Base-by-base conservation (phyloP, 2,329 filamentous ascomycete genomes). In the Acephala macrosclerotiorum region DNA sequence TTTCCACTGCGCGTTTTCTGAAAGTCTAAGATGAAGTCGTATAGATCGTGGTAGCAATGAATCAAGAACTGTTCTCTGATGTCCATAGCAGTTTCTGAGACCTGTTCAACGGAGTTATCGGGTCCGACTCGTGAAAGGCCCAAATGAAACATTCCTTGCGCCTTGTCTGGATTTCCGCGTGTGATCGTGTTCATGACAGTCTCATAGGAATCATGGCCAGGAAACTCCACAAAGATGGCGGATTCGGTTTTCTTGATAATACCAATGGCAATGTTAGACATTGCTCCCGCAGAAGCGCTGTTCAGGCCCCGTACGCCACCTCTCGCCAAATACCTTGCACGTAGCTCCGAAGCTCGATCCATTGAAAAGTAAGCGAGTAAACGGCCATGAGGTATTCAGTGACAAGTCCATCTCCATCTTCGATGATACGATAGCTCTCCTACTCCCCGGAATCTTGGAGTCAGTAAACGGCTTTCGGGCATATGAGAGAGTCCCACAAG, bases 11-110 rank as follows among this genome's bases (percentile, higher is more conserved):
- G 75, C 8, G 75, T 82, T 59, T 78, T 76, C 63, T 81, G 79
- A 55, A 80, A 85, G 67, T 85, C 83, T 1, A 60, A 68, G 8
- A 83, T 67, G 56, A 85, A 85, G 29, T 81, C 80, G 9, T 80
- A 25, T 0, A 85, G 74, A 56, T 81, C 77, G 3, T 71, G 67
- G 69, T 83, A 84, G 0, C 79, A 65, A 58, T 84, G 64, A 12
- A 81, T 71, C 45, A 83, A 68, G 47, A 83, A 77, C 29, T 81
- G 75, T 65, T 86, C 82, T 58, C 78, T 79, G 36, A 81, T 65
- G 47, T 84, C 79, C 18, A 82, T 12, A 1, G 63, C 61, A 0
- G 63, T 66, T 40, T 75, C 51, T 49, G 72, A 5, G 61, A 75
- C 61, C 22, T 72, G 62, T 33, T 67, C 65, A 49, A 55, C 38